A percentile compares a stretch with the other conserved stretches of the same genome.
These are phyloP conservation scores for Isabelozyma rhagii DNA, from an alignment of 805 yeast species.

Conservation along the genomic window DNA sequence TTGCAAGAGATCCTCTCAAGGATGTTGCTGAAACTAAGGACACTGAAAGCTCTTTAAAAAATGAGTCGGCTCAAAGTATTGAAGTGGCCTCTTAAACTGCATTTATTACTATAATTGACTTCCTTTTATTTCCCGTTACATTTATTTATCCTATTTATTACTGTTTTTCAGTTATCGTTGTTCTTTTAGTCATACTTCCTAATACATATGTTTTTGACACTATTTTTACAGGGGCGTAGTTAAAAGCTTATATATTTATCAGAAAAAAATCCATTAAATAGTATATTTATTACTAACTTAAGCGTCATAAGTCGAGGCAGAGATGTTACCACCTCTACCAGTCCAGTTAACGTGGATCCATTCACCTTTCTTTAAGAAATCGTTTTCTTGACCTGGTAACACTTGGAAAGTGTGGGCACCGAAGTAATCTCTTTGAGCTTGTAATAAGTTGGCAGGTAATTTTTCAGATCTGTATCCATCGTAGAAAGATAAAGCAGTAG, in stretches of 20 bases:
- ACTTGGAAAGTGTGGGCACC: slow-evolving; percentile 99
- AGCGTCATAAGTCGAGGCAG: slow-evolving; percentile 93
- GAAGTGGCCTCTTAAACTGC: background rate
- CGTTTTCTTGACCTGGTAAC: slow-evolving; percentile 80
- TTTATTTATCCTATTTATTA: background rate
- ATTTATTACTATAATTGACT: background rate
- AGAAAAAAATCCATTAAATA: background rate
- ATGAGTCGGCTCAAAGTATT: background rate
- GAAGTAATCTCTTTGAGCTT: slow-evolving; percentile 99
- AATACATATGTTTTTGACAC: background rate
- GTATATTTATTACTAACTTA: slow-evolving; percentile 28
- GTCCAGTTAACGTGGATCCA: slow-evolving; percentile 99
- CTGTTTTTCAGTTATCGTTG: background rate
- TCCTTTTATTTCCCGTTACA: background rate
- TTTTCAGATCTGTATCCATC: slow-evolving; percentile 97
- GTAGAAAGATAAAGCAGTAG: slow-evolving; percentile 95
- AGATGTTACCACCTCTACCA: slow-evolving; percentile 96
- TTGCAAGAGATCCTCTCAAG: slow-evolving; percentile 54
- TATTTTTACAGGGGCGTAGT: background rate
- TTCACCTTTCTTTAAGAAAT: slow-evolving; percentile 69
- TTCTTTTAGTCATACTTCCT: background rate
- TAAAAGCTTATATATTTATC: background rate
- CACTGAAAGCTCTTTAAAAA: background rate
- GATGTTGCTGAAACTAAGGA: background rate
- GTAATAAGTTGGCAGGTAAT: slow-evolving; percentile 96